These are phyloP conservation scores for Penicillium sp. DNA, from an alignment of 2,329 filamentous ascomycete genomes.

Conservation along the genomic window DNA sequence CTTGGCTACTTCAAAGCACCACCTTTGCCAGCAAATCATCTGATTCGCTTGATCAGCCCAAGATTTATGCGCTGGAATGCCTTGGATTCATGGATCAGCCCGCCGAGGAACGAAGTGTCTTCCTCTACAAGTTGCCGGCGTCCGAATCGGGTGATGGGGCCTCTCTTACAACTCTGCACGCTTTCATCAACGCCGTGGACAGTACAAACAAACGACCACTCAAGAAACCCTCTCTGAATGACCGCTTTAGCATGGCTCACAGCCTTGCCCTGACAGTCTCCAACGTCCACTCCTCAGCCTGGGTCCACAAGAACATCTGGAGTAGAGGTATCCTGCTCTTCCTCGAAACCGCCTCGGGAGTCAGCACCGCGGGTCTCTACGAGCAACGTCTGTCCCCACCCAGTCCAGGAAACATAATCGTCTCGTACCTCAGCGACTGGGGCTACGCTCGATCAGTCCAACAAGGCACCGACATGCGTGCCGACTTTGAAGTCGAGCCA, in stretches of 20 bases:
- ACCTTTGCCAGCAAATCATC: conserved; percentile 18
- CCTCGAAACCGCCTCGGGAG: conserved; percentile 8
- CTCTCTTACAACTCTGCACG: conserved; percentile 18
- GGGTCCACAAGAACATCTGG: conserved; percentile 36
- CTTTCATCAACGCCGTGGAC: conserved; percentile 26
- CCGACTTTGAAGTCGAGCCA: conserved; percentile 15
- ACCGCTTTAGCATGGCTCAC: conserved; percentile 29
- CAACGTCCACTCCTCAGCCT: conserved; percentile 30
- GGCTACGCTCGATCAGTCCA: conserved; percentile 28
- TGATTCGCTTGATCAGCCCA: conserved; percentile 22
- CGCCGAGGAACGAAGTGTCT: conserved; percentile 25
- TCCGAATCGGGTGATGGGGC: neutral
- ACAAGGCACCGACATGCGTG: conserved; percentile 26
- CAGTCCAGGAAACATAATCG: conserved; percentile 1
- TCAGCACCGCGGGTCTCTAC: conserved; percentile 7
- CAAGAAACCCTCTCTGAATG: conserved; percentile 22
- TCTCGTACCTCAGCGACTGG: conserved; percentile 31
- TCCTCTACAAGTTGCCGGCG: conserved; percentile 28
- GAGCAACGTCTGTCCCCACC: conserved; percentile 1
- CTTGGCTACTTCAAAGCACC: conserved; percentile 31
- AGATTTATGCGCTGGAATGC: conserved; percentile 32
- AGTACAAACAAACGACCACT: conserved; percentile 14
- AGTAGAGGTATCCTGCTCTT: conserved; percentile 32
- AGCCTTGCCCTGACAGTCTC: conserved; percentile 28
- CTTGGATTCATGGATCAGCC: conserved; percentile 30